Evolutionary conservation across 106 monocot genomes (phyloP), one percentile per base, ranked within the genome.

Genomic region (Dendrobium officinale): DNA sequence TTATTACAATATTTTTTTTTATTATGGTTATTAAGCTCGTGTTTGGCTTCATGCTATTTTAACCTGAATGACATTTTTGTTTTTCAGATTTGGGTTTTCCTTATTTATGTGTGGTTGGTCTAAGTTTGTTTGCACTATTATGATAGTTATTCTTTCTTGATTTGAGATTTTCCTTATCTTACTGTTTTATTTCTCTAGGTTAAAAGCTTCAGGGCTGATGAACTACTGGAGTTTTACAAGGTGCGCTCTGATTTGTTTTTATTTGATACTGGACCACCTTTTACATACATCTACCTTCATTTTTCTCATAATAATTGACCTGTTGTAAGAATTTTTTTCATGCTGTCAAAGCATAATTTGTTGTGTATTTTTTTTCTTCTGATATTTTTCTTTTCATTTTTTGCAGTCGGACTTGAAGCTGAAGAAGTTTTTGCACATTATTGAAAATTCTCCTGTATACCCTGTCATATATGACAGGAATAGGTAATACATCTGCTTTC

Each of bases 401-500:
- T 88, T 47, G 77, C 85, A 99, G 98, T 91, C 92, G 19, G 98
- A 99, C 84, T 64, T 84, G 79, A 95, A 95, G 80, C 75, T 99
- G 79, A 99, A 99, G 92, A 95, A 91, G 66, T 99, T 93, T 83
- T 88, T 99, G 86, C 95, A 89, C 76, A 95, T 95, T 84, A 92
- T 99, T 67, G 95, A 99, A 85, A 79, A 91, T 45, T 99, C 95
- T 42, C 87, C 91, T 72, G 95, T 99, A 1, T 99, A 89, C 79
- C 98, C 98, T 88, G 98, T 99, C n/a, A 92, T 99, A 64, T 95
- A 88, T 87, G 95, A 99, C 77, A 86, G 67, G 48, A 91, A 91
- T 66, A 99, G 95, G 98, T 99, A 84, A 81, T 33, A 13, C 42
- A 42, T 75, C 55, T 37, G 0, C 20, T 67, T 78, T 6, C 6